Conservation (phyloP, 768 basidiomycete species). For the Lactarius hengduanensis region DNA sequence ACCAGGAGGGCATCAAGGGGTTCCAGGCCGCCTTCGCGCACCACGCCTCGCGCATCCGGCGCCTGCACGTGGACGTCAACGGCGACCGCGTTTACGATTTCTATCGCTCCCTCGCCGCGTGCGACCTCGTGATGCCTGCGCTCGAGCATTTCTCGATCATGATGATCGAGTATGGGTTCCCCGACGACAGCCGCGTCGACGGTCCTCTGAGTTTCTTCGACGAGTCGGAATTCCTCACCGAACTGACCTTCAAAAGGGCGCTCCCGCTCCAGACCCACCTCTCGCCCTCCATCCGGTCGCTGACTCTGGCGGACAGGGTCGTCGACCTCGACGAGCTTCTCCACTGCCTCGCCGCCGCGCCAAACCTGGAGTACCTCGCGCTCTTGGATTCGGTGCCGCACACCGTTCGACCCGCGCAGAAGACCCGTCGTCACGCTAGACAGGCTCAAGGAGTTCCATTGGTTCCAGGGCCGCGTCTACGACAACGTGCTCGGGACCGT, state of each 20-base stretch:
- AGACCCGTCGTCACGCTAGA: constrained; percentile 1
- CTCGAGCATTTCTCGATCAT: constrained; percentile 22
- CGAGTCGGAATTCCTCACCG: background rate
- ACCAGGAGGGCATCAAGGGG: background rate
- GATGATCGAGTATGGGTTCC: constrained; percentile 13
- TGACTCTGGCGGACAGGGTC: constrained; percentile 10
- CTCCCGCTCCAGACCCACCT: constrained; percentile 11
- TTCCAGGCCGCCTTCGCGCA: background rate
- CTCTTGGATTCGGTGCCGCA: constrained; percentile 15
- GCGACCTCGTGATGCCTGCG: background rate
- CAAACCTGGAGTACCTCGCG: constrained; percentile 22
- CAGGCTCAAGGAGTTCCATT: constrained; percentile 13
- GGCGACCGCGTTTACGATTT: constrained; percentile 21
- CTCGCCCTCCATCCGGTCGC: constrained; percentile 13
- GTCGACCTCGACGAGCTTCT: constrained; percentile 18
- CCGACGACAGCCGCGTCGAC: background rate
- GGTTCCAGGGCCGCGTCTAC: constrained; percentile 16
- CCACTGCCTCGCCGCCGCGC: constrained; percentile 7
- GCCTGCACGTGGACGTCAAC: constrained; percentile 6
- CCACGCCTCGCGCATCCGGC: constrained; percentile 7
- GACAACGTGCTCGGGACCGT: constrained; percentile 21
- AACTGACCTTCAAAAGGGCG: constrained; percentile 5
- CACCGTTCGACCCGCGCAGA: background rate
- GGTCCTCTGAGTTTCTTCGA: background rate
- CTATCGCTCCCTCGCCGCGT: constrained; percentile 1